A percentile compares a stretch with the other conserved stretches of the same genome.
Evolutionary conservation across 2,329 filamentous ascomycete species (phyloP).

Genomic region (Trichoderma hamatum): DNA sequence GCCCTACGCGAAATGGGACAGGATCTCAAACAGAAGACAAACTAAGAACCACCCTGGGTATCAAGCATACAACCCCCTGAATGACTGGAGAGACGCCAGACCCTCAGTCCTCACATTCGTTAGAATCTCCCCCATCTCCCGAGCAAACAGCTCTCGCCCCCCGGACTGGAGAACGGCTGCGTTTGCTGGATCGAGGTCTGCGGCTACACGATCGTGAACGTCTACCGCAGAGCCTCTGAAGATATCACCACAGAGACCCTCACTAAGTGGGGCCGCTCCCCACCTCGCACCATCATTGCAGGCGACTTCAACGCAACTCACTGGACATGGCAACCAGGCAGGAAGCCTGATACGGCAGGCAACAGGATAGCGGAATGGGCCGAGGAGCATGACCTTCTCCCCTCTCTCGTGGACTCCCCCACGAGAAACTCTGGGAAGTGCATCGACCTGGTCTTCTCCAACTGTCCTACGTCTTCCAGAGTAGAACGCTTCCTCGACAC

Average conservation of each 20-base stretch:
- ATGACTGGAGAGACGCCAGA: not conserved
- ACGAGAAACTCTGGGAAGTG: not conserved
- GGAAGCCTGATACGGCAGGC: not conserved
- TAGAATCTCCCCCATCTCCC: not conserved
- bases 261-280: not conserved
- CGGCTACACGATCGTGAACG: not conserved
- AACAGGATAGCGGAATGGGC: not conserved
- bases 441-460: constrained; percentile 27
- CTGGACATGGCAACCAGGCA: not conserved
- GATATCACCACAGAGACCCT: not conserved
- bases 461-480: constrained; percentile 19
- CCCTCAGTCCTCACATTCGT: not conserved
- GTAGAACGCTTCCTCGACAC: constrained; percentile 26
- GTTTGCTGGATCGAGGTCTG: not conserved
- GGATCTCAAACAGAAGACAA: not conserved
- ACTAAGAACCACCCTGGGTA: not conserved
- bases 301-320: not conserved
- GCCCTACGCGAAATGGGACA: not conserved
- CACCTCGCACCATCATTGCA: not conserved
- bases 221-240: not conserved
- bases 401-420: not conserved
- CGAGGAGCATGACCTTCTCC: not conserved
- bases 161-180: not conserved
- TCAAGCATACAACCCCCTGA: not conserved
- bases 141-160: not conserved